These are phyloP conservation scores for Quercus tomentella DNA, from an alignment of 331 rosid species.

Conservation along the genomic window DNA sequence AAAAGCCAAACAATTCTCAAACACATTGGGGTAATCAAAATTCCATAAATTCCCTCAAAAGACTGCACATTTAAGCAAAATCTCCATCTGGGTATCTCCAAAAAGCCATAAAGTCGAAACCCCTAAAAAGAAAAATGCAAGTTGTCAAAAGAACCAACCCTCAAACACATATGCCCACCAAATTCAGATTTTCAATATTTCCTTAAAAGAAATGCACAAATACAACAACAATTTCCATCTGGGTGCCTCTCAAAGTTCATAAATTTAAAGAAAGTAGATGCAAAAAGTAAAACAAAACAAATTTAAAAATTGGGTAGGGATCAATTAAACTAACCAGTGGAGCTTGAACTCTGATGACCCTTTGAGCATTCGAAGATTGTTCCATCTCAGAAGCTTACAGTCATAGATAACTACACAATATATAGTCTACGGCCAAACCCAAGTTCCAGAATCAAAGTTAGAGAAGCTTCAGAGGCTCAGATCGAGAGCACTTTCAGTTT, in stretches of 20 bases:
- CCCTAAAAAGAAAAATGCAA: slow-evolving; percentile 8
- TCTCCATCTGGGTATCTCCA: neutral
- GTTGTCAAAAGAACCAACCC: neutral
- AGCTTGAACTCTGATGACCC: slow-evolving; percentile 88
- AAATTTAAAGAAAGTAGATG: slow-evolving; percentile 4
- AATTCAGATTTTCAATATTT: neutral
- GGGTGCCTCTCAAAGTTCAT: slow-evolving; percentile 25
- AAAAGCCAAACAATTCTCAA: neutral
- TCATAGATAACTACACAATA: slow-evolving; percentile 18
- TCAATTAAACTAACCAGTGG: slow-evolving; percentile 71
- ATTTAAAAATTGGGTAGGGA: neutral
- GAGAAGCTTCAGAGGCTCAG: slow-evolving; percentile 39
- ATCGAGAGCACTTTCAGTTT: slow-evolving; percentile 33
- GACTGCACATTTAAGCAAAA: neutral
- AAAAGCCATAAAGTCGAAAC: neutral
- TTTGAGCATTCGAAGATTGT: slow-evolving; percentile 62
- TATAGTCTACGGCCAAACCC: slow-evolving; percentile 7
- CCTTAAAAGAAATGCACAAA: neutral
- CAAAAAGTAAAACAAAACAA: neutral
- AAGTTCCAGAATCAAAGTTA: slow-evolving; percentile 28
- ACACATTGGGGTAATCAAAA: neutral
- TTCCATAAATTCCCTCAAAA: neutral
- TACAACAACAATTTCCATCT: slow-evolving; percentile 7
- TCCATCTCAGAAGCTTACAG: slow-evolving; percentile 56
- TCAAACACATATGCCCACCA: neutral